Percentiles rank a stretch among this genome's conserved stretches.
Evolutionary conservation across 2,329 filamentous ascomycete species (phyloP).

Genomic region (Aquanectria penicillioides): DNA sequence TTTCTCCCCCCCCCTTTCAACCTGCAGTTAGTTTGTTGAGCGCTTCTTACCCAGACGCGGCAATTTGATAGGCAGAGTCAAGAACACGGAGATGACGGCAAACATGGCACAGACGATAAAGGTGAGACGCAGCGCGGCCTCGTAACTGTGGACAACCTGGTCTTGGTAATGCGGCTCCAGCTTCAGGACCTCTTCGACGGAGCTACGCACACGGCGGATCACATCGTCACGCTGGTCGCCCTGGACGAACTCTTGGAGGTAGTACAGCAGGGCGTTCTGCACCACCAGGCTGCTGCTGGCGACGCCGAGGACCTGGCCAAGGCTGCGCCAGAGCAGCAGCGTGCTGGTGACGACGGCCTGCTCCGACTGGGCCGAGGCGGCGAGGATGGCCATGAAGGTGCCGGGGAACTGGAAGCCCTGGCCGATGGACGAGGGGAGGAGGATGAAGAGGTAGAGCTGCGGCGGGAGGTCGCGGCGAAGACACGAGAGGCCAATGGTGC

Average conservation of each 20-base stretch:
- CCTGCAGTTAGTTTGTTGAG: neutral
- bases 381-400: constrained; percentile 71
- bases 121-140: constrained; percentile 58
- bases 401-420: constrained; percentile 73
- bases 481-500: constrained; percentile 58
- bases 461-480: constrained; percentile 63
- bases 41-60: constrained; percentile 60
- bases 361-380: constrained; percentile 66
- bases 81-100: constrained; percentile 56
- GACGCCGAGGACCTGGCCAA: constrained; percentile 80
- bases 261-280: constrained; percentile 74
- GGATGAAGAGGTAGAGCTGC: constrained; percentile 64
- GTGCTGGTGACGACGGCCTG: constrained; percentile 78
- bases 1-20: neutral
- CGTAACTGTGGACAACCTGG: constrained; percentile 67
- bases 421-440: constrained; percentile 67
- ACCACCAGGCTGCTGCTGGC: constrained; percentile 76
- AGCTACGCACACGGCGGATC: constrained; percentile 61
- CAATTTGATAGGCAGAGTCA: constrained; percentile 64
- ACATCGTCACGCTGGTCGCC: constrained; percentile 67
- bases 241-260: constrained; percentile 67
- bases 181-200: constrained; percentile 62
- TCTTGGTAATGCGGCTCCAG: constrained; percentile 58
- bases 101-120: constrained; percentile 58
- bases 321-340: constrained; percentile 74